A percentile compares a stretch with the other conserved stretches of the same genome.
These are phyloP conservation scores for Cochlearia excelsa DNA, from an alignment of 345 rosid genomes.

Conservation along the genomic window DNA sequence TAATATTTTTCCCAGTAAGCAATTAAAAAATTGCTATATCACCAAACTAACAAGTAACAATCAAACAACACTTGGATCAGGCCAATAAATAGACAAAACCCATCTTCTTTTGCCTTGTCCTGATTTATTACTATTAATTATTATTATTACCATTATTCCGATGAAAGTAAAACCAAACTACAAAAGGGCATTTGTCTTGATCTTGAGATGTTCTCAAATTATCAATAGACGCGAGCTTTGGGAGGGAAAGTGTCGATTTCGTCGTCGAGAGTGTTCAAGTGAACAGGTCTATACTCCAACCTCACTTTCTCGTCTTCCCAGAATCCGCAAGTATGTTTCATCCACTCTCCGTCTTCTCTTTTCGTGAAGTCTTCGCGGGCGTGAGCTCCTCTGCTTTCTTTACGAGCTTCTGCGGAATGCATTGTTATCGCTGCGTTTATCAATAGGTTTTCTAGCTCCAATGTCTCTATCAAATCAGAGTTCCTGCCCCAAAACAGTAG, in stretches of 20 bases:
- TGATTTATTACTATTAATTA: too few relatives aligned
- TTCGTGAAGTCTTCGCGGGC: conserved; percentile 93
- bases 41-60: too few relatives aligned
- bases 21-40: too few relatives aligned
- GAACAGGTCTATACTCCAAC: conserved; percentile 90
- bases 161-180: too few relatives aligned
- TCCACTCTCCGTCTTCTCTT: conserved; percentile 88
- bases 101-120: too few relatives aligned
- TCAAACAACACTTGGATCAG: too few relatives aligned
- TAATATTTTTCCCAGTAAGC: too few relatives aligned
- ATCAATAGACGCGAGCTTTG: conserved; percentile 86
- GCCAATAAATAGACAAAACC: too few relatives aligned
- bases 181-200: too few relatives aligned
- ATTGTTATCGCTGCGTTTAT: conserved; percentile 89
- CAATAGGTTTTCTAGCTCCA: conserved; percentile 91
- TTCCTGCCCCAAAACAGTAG: conserved; percentile 46
- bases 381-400: conserved; percentile 98
- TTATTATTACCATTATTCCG: too few relatives aligned
- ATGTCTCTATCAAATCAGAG: conserved; percentile 82
- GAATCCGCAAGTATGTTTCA: conserved; percentile 93
- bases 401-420: conserved; percentile 61
- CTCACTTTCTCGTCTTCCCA: conserved; percentile 90
- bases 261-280: conserved; percentile 84
- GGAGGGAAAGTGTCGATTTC: conserved; percentile 84
- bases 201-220: too few relatives aligned